Evolutionary conservation across 306 rosid species (phyloP).

Genomic region (Dryas drummondii): DNA sequence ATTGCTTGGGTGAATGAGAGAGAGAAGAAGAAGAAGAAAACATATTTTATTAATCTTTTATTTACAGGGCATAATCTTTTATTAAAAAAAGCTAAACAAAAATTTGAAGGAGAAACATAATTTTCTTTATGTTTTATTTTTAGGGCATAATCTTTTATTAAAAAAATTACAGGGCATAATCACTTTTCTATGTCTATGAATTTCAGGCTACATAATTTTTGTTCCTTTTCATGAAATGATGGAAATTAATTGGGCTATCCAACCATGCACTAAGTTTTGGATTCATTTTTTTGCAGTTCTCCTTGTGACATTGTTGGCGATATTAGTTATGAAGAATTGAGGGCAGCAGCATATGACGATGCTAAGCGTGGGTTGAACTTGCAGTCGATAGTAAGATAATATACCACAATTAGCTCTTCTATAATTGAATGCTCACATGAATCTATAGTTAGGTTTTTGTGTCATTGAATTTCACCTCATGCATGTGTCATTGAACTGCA

Average conservation of each 20-base stretch:
- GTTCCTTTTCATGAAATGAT: conserved; percentile 12
- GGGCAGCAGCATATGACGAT: conserved; percentile 84
- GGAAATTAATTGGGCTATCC: neutral
- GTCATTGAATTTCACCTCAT: neutral
- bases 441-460: neutral
- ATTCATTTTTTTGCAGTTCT: conserved; percentile 46
- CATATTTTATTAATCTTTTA: neutral
- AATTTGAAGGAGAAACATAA: no score
- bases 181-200: neutral
- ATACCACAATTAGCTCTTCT: neutral
- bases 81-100: no score
- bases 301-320: conserved; percentile 91
- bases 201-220: neutral
- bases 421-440: neutral
- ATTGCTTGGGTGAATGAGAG: neutral
- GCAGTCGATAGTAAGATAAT: conserved; percentile 70
- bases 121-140: no score
- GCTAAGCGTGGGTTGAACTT: conserved; percentile 64
- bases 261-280: conserved; percentile 14
- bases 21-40: neutral
- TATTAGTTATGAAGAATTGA: conserved; percentile 83
- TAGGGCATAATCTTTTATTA: no score
- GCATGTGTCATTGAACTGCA: neutral
- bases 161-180: no score
- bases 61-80: neutral